Conservation (phyloP, 2,329 filamentous ascomycete species). For the Fusarium agapanthi region DNA sequence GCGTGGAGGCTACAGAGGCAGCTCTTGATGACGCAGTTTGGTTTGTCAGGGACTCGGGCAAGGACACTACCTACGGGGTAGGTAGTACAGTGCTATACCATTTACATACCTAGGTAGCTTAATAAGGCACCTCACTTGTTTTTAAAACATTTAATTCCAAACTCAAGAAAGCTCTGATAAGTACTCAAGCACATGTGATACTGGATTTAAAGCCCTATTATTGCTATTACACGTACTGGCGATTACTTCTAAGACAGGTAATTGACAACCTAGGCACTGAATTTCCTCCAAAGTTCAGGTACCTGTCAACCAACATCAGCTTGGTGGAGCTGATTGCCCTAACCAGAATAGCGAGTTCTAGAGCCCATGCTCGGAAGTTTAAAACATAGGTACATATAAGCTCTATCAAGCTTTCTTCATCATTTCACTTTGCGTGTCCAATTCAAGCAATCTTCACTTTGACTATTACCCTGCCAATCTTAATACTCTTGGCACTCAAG, state of each 20-base stretch:
- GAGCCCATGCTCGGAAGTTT: not conserved
- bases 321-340: not conserved
- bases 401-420: conserved; percentile 12
- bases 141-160: not conserved
- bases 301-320: not conserved
- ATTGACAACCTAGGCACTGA: not conserved
- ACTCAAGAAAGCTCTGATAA: not conserved
- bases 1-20: conserved; percentile 41
- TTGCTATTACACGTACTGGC: not conserved
- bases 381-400: conserved; percentile 25
- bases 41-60: conserved; percentile 25
- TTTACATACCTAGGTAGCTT: not conserved
- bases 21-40: conserved; percentile 48
- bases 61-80: not conserved
- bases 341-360: conserved; percentile 15
- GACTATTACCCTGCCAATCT: not conserved
- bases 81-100: not conserved
- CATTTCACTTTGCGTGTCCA: conserved; percentile 16
- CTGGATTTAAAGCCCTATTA: not conserved
- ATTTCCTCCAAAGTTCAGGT: not conserved
- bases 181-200: not conserved
- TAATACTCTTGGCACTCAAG: not conserved
- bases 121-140: not conserved
- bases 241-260: not conserved
- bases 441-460: not conserved